Conservation (phyloP, 345 rosid species). For the Lepidium didymum region DNA sequence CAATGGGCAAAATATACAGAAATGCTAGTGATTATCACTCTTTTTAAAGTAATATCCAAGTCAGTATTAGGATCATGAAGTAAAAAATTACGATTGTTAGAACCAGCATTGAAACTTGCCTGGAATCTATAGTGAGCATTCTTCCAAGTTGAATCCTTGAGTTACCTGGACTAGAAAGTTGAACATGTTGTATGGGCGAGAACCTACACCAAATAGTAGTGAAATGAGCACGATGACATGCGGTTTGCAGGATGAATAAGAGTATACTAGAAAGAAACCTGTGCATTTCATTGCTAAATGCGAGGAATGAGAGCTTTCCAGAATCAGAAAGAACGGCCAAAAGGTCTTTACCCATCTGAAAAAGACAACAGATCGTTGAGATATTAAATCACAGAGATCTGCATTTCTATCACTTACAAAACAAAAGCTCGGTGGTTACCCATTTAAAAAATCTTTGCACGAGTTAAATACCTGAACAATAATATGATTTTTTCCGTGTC, state of each 20-base stretch:
- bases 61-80: background rate
- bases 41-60: background rate
- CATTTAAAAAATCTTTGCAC: background rate
- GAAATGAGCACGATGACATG: conserved; percentile 6
- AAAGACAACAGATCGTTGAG: conserved; percentile 19
- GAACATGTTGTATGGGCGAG: conserved; percentile 71
- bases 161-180: conserved; percentile 80
- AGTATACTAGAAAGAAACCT: conserved; percentile 42
- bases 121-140: conserved; percentile 75
- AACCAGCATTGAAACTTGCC: conserved; percentile 38
- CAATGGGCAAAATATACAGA: background rate
- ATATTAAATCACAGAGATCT: conserved; percentile 5
- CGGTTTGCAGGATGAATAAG: conserved; percentile 10
- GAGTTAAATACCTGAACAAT: background rate
- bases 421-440: background rate
- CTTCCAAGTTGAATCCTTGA: conserved; percentile 77
- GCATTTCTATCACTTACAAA: background rate
- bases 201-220: conserved; percentile 54
- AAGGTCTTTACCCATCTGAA: conserved; percentile 75
- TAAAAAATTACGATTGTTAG: background rate
- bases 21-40: background rate
- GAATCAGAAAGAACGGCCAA: conserved; percentile 90
- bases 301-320: conserved; percentile 92
- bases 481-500: background rate
- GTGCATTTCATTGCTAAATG: conserved; percentile 95